Conservation (phyloP, 139 green algal species). For the Chlorella sorokiniana region DNA sequence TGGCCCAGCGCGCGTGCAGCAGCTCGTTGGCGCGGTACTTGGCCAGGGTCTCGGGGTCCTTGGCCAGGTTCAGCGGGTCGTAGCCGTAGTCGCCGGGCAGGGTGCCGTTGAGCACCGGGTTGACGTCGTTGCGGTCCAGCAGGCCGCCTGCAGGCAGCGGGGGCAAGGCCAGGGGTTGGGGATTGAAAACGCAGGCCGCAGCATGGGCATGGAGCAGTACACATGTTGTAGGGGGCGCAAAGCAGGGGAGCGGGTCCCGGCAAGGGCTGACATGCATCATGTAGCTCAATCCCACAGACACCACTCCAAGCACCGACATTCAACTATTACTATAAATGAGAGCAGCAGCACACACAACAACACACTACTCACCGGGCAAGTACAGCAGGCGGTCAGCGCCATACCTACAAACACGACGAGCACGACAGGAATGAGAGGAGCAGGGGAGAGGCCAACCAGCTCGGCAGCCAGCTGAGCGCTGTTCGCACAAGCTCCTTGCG, state of each 20-base stretch:
- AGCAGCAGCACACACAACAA: not conserved
- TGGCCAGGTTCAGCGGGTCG: constrained; percentile 91
- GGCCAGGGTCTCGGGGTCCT: constrained; percentile 79
- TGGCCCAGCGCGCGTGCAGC: constrained; percentile 95
- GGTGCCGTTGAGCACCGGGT: constrained; percentile 87
- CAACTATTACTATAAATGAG: not conserved
- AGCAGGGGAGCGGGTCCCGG: too few species aligned
- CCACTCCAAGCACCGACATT: not conserved
- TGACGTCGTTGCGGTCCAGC: constrained; percentile 78
- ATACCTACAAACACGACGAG: constrained; percentile 41
- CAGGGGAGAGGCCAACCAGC: not conserved
- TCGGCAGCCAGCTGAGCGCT: not conserved
- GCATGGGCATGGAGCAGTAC: not conserved
- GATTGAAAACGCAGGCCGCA: not conserved
- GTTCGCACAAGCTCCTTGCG: not conserved
- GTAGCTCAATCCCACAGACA: not conserved
- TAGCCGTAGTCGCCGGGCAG: constrained; percentile 93
- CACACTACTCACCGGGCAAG: constrained; percentile 61
- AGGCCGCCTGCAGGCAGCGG: constrained; percentile 63
- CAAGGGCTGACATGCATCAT: too few species aligned
- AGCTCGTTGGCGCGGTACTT: constrained; percentile 95
- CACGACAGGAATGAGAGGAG: not conserved
- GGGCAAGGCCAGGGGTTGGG: not conserved
- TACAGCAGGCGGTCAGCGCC: constrained; percentile 83
- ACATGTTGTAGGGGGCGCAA: not conserved